Percentiles rank a stretch among this genome's conserved stretches.
Evolutionary conservation across 768 basidiomycete genomes (phyloP).

Genomic region (Chalciporus pseudorubinellus): DNA sequence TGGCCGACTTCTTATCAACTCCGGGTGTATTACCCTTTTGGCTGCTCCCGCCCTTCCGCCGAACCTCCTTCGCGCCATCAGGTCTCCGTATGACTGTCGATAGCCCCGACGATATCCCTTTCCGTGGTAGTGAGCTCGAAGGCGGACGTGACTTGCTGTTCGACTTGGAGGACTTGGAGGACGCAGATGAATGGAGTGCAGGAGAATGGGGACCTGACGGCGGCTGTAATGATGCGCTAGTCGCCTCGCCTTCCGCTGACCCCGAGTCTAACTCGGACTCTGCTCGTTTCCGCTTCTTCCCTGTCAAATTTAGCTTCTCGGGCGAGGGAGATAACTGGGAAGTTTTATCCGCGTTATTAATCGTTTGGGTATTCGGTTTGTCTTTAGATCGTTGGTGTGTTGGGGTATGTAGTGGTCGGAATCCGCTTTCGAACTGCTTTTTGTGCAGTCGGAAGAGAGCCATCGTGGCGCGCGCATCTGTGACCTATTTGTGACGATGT

Average conservation of each 20-base stretch:
- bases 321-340: neutral
- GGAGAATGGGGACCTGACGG: too few relatives aligned
- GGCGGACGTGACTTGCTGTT: neutral
- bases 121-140: conserved; percentile 26
- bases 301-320: neutral
- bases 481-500: conserved; percentile 52
- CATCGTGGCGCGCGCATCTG: conserved; percentile 94
- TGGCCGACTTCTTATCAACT: neutral
- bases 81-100: conserved; percentile 45
- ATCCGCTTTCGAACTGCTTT: conserved; percentile 73
- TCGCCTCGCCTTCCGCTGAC: neutral
- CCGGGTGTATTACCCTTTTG: conserved; percentile 9
- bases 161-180: too few relatives aligned
- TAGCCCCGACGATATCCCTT: conserved; percentile 63
- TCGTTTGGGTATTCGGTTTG: neutral
- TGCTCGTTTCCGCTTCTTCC: conserved; percentile 18
- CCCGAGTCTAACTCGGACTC: neutral
- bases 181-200: too few relatives aligned
- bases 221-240: neutral
- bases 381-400: neutral
- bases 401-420: conserved; percentile 4
- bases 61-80: conserved; percentile 8
- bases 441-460: conserved; percentile 84
- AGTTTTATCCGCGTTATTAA: too few relatives aligned
- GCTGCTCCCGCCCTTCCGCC: conserved; percentile 2